A percentile compares a stretch with the other conserved stretches of the same genome.
Evolutionary conservation across 768 basidiomycete genomes (phyloP).

Genomic region (Megacollybia marginata): DNA sequence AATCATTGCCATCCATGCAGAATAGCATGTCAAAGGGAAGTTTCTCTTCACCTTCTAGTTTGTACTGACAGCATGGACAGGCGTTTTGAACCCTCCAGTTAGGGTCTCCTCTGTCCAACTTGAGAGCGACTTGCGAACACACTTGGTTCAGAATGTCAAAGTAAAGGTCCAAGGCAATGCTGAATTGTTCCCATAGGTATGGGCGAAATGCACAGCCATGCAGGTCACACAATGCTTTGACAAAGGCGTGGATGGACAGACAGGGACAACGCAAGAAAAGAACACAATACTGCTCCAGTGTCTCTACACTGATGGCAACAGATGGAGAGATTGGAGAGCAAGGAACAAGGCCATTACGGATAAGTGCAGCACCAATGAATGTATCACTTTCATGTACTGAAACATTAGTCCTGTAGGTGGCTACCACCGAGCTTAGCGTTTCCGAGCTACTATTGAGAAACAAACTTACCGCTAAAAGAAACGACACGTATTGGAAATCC

Average conservation of each 20-base stretch:
- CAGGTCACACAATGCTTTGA: slow-evolving; percentile 12
- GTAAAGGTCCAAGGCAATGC: slow-evolving; percentile 17
- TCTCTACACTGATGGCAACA: no score
- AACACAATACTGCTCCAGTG: no score
- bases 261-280: slow-evolving; percentile 7
- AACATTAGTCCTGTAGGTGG: no score
- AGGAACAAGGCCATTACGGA: no score
- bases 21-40: slow-evolving; percentile 10
- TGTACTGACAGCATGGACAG: no score
- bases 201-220: slow-evolving; percentile 7
- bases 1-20: not conserved
- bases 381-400: no score
- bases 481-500: no score
- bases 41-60: slow-evolving; percentile 10
- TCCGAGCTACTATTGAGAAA: no score
- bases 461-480: no score
- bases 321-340: no score
- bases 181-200: slow-evolving; percentile 13
- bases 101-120: slow-evolving; percentile 8
- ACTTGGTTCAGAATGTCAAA: slow-evolving; percentile 12
- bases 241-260: slow-evolving; percentile 10
- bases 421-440: no score
- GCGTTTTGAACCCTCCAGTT: slow-evolving; percentile 16
- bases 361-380: no score
- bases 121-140: slow-evolving; percentile 4